Percentiles rank a stretch among this genome's conserved stretches.
Conservation (phyloP, 768 basidiomycete genomes). For the Rhizopogon vinicolor region DNA sequence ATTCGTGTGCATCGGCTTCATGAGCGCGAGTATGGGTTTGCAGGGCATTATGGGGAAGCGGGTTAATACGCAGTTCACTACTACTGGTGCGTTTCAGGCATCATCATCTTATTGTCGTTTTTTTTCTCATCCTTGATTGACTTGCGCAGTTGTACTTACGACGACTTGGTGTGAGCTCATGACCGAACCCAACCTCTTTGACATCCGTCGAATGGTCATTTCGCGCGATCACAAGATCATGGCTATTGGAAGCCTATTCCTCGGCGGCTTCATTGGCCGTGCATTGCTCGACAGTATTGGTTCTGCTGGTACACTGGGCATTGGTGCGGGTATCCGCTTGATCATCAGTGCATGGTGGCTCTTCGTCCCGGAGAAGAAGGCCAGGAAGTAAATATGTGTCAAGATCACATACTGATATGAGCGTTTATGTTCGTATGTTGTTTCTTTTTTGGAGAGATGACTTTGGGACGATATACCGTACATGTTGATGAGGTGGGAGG, state of each 20-base stretch:
- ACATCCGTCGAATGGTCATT: constrained; percentile 41
- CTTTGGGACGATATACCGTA: background rate
- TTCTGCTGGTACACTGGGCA: constrained; percentile 58
- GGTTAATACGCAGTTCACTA: constrained; percentile 74
- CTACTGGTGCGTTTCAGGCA: constrained; percentile 50
- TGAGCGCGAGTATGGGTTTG: constrained; percentile 77
- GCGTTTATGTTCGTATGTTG: background rate
- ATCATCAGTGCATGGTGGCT: constrained; percentile 63
- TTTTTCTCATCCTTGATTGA: background rate
- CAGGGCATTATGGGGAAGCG: constrained; percentile 87
- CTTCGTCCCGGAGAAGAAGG: constrained; percentile 41
- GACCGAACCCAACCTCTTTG: constrained; percentile 75
- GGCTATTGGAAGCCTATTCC: constrained; percentile 63
- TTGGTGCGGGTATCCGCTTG: constrained; percentile 59
- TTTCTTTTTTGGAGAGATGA: background rate
- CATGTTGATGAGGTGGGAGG: background rate
- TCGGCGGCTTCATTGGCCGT: constrained; percentile 69
- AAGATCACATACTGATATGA: background rate
- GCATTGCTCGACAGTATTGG: constrained; percentile 58
- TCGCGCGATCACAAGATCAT: constrained; percentile 71
- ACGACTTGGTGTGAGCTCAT: constrained; percentile 88
- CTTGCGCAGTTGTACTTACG: constrained; percentile 64
- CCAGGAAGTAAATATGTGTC: background rate
- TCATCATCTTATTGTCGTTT: background rate
- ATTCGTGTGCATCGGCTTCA: constrained; percentile 71